phyloP scores from a whole-genome alignment of 179 eudicot species.

The Beta macrorhiza region DNA sequence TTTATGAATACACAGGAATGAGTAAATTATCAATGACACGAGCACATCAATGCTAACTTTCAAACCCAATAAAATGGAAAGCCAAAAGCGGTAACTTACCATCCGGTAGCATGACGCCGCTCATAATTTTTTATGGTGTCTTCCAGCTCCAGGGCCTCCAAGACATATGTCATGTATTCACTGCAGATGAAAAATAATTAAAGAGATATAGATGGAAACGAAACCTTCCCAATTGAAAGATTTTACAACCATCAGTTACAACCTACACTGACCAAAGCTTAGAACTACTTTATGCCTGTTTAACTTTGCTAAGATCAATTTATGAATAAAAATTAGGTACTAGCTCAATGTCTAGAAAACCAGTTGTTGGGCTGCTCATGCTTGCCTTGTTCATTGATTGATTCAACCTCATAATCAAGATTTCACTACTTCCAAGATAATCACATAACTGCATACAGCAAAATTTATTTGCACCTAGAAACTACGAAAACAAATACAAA shows the following conservation, averaged over 20 bases:
- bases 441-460: background rate
- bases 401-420: background rate
- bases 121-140: constrained; percentile 82
- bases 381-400: background rate
- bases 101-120: constrained; percentile 68
- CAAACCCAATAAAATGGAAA: background rate
- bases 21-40: background rate
- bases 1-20: background rate
- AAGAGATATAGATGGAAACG: background rate
- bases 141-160: constrained; percentile 89
- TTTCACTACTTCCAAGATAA: background rate
- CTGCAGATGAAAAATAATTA: constrained; percentile 47
- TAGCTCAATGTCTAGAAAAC: background rate
- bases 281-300: background rate
- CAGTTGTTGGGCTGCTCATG: background rate
- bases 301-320: background rate
- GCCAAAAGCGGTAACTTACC: constrained; percentile 49
- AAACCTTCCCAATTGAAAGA: background rate
- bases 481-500: background rate
- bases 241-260: background rate
- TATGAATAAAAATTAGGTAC: background rate
- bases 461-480: background rate
- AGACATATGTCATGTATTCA: constrained; percentile 75
- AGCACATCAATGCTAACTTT: background rate
- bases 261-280: background rate